These are phyloP conservation scores for Hypoxylon sp. DNA, from an alignment of 2,329 filamentous ascomycete genomes.

Conservation along the genomic window DNA sequence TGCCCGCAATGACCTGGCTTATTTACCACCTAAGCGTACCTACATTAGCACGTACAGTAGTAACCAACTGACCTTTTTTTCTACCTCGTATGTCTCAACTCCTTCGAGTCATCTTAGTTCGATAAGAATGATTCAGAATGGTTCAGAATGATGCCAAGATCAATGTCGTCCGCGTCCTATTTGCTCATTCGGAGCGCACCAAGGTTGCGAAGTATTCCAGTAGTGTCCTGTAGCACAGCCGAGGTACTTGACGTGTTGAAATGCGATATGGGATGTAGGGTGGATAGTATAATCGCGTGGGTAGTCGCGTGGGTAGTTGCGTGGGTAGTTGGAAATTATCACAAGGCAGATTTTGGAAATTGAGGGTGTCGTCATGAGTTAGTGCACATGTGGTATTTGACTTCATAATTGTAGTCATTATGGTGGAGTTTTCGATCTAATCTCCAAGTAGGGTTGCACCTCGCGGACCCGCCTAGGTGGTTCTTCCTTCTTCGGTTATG, in stretches of 20 bases:
- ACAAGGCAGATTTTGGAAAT: conserved; percentile 40
- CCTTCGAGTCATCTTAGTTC: conserved; percentile 12
- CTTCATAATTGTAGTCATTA: background rate
- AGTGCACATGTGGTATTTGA: conserved; percentile 5
- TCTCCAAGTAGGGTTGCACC: conserved; percentile 5
- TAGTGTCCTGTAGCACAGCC: conserved; percentile 30
- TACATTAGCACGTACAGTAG: background rate
- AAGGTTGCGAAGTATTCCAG: background rate
- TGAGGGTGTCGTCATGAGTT: conserved; percentile 7
- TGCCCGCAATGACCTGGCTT: background rate
- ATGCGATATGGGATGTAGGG: background rate
- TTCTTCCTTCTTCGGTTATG: conserved; percentile 40
- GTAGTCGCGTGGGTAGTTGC: background rate
- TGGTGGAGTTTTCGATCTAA: conserved; percentile 4
- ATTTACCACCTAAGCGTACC: background rate
- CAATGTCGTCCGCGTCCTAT: conserved; percentile 4
- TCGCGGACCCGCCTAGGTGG: conserved; percentile 4
- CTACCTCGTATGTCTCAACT: conserved; percentile 1
- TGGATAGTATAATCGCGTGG: background rate
- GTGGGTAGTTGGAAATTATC: conserved; percentile 14
- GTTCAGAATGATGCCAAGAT: conserved; percentile 12
- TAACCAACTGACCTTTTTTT: background rate
- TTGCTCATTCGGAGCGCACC: background rate
- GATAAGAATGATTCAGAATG: conserved; percentile 1
- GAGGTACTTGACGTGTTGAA: conserved; percentile 4